Base-by-base conservation (phyloP, 2,329 filamentous ascomycete genomes). In the Colletotrichum euphorbiae region DNA sequence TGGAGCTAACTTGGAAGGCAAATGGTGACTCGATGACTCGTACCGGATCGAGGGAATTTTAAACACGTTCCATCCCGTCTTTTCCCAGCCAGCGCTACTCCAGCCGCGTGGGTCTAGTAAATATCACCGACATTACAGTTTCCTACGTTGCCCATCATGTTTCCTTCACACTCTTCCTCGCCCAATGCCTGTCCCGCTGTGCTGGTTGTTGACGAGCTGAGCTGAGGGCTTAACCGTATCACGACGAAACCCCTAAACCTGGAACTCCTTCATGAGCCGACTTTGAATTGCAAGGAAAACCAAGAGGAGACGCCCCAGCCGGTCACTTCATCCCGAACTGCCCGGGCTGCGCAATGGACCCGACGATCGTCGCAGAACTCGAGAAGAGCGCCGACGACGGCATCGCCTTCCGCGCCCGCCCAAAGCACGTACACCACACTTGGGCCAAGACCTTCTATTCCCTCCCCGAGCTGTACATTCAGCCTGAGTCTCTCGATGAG, bases 361-460 rank as follows among this genome's bases (percentile, higher is more conserved):
- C 81, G 61, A 71, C 75, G 21, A 76, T 77, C 65, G 73, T 71
- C 19, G 75, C 78, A 36, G 77, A 80, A 74, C 74, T 80, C 56
- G 69, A 72, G 12, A 70, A 68, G 62, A 72, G 74, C 65, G 67
- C 69, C 62, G 65, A 67, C 64, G 78, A 81, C 63, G 76, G 75
- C 46, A 74, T 96, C 43, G 89, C 93, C 48, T 97, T 98, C 82
- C 92, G 91, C 77, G 92, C 93, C 6, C 85, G 85, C 66, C 83
- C 87, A 68, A 83, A 87, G 60, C 90, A 98, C 78, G 81, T 90
- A 55, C 96, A 98, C 82, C 90, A 91, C 74, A 99, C 96, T 19
- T 99, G 96, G 96, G 96, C 96, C 43, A 90, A 91, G 76, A 98
- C 96, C 56, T 98, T 97, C 82, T 90, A 92, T 75, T 96, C 91